A percentile compares a stretch with the other conserved stretches of the same genome.
Conservation (phyloP, 306 rosid genomes). For the Phaseolus lunatus region DNA sequence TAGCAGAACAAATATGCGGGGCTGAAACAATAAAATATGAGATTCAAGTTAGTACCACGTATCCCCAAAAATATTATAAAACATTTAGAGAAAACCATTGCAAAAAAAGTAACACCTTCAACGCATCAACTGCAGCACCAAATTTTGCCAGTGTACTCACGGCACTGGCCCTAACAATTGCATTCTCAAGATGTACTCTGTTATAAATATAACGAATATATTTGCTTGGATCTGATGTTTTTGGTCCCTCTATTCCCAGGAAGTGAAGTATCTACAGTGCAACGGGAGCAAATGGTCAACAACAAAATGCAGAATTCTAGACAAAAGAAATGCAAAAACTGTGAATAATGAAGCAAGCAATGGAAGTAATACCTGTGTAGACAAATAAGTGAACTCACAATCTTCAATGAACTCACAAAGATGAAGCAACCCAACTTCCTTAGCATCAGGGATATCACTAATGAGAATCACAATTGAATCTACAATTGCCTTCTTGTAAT, state of each 20-base stretch:
- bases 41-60: slow-evolving; percentile 41
- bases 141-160: slow-evolving; percentile 98
- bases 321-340: slow-evolving; percentile 23
- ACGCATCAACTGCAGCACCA: slow-evolving; percentile 84
- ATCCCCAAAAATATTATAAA: slow-evolving; percentile 23
- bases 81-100: not conserved
- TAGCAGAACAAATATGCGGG: slow-evolving; percentile 81
- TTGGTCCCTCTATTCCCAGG: slow-evolving; percentile 98
- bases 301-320: slow-evolving; percentile 33
- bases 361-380: slow-evolving; percentile 81
- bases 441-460: slow-evolving; percentile 95
- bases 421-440: slow-evolving; percentile 96
- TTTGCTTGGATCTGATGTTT: slow-evolving; percentile 96
- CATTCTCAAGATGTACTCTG: slow-evolving; percentile 98
- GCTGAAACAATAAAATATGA: slow-evolving; percentile 62
- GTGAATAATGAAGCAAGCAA: slow-evolving; percentile 36
- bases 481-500: slow-evolving; percentile 96
- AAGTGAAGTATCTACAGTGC: slow-evolving; percentile 86
- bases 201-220: slow-evolving; percentile 92
- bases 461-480: slow-evolving; percentile 98
- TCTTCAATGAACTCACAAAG: slow-evolving; percentile 99
- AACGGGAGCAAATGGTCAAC: slow-evolving; percentile 37
- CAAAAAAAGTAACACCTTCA: slow-evolving; percentile 66
- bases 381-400: slow-evolving; percentile 97
- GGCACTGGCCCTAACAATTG: slow-evolving; percentile 96